Conservation (phyloP, 768 basidiomycete species). For the Lentinula aciculospora region DNA sequence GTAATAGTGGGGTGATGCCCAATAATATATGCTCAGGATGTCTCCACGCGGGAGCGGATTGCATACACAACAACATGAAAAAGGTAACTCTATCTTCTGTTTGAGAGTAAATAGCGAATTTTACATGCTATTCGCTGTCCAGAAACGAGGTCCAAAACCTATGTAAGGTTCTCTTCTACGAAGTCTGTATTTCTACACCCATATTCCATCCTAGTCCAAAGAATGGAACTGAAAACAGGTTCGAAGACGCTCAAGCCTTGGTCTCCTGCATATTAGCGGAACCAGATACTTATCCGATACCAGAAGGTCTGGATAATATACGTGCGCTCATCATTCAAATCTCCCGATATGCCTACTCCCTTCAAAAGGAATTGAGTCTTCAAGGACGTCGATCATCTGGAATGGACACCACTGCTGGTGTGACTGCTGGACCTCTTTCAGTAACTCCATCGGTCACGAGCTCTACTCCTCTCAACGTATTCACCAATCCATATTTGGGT, state of each 20-base stretch:
- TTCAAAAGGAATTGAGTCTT: background rate
- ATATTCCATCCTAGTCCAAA: background rate
- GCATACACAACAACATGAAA: slow-evolving; percentile 1
- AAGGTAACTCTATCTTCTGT: background rate
- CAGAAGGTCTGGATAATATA: background rate
- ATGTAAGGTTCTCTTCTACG: background rate
- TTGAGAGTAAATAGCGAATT: no score
- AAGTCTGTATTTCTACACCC: no score
- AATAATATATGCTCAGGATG: slow-evolving; percentile 36
- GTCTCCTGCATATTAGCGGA: background rate
- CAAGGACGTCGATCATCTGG: background rate
- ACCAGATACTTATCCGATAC: background rate
- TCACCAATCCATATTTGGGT: background rate
- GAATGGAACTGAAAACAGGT: slow-evolving; percentile 11
- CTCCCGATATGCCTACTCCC: background rate
- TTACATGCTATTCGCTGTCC: background rate
- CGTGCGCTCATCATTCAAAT: background rate
- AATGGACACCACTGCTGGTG: background rate
- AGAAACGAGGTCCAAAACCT: slow-evolving; percentile 4
- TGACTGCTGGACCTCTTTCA: background rate
- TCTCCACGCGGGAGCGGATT: slow-evolving; percentile 21
- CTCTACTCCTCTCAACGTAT: background rate
- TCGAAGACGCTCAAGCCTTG: background rate
- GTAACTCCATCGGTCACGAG: background rate
- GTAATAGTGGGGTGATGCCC: slow-evolving; percentile 40